Conservation (phyloP, 768 basidiomycete species). For the Strobilomyces echinocephalus region DNA sequence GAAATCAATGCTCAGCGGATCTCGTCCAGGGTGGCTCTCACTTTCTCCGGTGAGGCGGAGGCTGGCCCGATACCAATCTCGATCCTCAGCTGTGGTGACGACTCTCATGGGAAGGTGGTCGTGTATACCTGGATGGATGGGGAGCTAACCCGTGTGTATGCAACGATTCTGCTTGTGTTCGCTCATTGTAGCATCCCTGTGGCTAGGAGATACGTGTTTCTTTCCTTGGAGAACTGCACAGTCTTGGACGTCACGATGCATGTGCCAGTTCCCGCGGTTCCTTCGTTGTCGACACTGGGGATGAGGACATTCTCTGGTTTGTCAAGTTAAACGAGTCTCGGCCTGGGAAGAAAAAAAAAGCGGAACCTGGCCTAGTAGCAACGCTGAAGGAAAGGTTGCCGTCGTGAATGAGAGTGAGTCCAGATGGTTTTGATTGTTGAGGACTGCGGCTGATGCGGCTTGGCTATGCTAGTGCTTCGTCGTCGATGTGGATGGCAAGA, state of each 20-base stretch:
- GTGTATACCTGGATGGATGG: no score
- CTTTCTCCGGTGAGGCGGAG: no score
- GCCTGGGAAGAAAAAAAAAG: conserved; percentile 65
- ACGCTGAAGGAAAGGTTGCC: conserved; percentile 57
- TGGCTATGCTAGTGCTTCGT: conserved; percentile 61
- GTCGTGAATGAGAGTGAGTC: conserved; percentile 76
- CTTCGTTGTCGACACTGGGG: conserved; percentile 29
- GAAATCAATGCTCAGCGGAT: no score
- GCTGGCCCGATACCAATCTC: no score
- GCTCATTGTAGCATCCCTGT: no score
- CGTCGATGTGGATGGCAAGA: conserved; percentile 56
- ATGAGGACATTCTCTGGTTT: conserved; percentile 74
- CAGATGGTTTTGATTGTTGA: not conserved
- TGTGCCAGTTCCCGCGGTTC: conserved; percentile 30
- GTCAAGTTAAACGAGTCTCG: conserved; percentile 81
- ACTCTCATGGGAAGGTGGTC: no score
- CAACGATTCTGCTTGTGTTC: no score
- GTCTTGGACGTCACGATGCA: conserved; percentile 53
- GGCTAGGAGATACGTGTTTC: no score
- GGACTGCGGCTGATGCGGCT: not conserved
- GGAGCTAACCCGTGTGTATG: no score
- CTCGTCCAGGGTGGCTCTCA: no score
- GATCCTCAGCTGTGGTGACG: no score
- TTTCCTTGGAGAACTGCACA: no score
- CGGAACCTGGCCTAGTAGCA: conserved; percentile 57